Conservation (phyloP, 257 asterid genomes). For the Solanum peruvianum region DNA sequence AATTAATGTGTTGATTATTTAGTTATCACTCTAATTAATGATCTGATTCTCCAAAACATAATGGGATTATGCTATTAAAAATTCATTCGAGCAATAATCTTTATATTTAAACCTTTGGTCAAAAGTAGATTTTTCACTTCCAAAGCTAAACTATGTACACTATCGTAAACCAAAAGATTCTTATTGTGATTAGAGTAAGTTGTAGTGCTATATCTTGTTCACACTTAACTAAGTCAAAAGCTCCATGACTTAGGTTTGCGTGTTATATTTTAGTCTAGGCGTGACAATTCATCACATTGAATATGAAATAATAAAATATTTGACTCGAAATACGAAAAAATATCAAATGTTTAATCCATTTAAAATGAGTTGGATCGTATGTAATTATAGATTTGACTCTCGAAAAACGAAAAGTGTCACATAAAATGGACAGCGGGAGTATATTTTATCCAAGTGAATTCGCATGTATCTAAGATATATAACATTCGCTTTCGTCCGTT, state of each 20-base stretch:
- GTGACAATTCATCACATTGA: too few species aligned
- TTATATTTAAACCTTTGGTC: not conserved
- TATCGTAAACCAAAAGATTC: not conserved
- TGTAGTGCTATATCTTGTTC: not conserved
- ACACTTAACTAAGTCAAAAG: not conserved
- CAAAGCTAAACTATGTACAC: not conserved
- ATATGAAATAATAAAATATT: too few species aligned
- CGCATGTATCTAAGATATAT: too few species aligned
- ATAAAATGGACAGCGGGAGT: too few species aligned
- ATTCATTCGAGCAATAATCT: not conserved
- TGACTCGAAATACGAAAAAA: too few species aligned
- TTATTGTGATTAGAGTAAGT: too few species aligned
- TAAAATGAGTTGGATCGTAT: too few species aligned
- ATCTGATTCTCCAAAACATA: not conserved
- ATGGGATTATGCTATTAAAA: not conserved
- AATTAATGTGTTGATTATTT: not conserved
- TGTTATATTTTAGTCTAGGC: not conserved
- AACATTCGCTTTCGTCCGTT: too few species aligned
- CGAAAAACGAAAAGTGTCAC: too few species aligned
- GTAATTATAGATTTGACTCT: too few species aligned
- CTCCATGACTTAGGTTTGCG: not conserved
- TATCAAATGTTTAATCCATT: too few species aligned
- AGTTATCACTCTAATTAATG: not conserved
- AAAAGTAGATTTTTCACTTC: not conserved
- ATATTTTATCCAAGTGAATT: too few species aligned